Conservation (phyloP, 2,329 filamentous ascomycete genomes). For the Ceratocystis huliohia region DNA sequence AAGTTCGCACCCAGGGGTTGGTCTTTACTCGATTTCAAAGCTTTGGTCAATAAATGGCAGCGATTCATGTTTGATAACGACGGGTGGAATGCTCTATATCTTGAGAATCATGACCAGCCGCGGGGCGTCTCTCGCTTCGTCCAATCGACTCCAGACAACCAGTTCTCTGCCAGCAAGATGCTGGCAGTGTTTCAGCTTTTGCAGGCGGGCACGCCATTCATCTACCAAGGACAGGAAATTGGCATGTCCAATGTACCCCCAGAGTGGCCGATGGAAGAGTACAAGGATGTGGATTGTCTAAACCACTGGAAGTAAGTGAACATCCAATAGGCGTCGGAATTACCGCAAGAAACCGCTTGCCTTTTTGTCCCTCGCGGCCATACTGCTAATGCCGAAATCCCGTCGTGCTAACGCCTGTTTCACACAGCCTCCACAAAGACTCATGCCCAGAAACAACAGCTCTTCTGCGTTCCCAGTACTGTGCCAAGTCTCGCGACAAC, state of each 20-base stretch:
- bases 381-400: constrained; percentile 9
- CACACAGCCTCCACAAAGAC: constrained; percentile 30
- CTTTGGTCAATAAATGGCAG: constrained; percentile 45
- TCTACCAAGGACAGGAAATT: constrained; percentile 60
- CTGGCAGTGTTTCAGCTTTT: constrained; percentile 44
- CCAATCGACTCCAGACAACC: constrained; percentile 37
- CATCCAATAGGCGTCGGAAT: not conserved
- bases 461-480: constrained; percentile 35
- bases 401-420: not conserved
- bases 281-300: constrained; percentile 53
- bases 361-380: not conserved
- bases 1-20: constrained; percentile 35
- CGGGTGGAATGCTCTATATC: constrained; percentile 53
- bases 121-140: constrained; percentile 46
- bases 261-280: constrained; percentile 50
- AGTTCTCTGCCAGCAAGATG: constrained; percentile 44
- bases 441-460: constrained; percentile 30
- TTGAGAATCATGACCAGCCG: constrained; percentile 55
- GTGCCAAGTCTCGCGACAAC: constrained; percentile 53
- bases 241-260: constrained; percentile 52
- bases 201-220: constrained; percentile 50
- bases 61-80: constrained; percentile 45
- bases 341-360: too few relatives aligned
- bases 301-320: constrained; percentile 36
- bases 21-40: constrained; percentile 40